Conservation (phyloP, 2,329 filamentous ascomycete genomes). For the Metarhizium brunneum region DNA sequence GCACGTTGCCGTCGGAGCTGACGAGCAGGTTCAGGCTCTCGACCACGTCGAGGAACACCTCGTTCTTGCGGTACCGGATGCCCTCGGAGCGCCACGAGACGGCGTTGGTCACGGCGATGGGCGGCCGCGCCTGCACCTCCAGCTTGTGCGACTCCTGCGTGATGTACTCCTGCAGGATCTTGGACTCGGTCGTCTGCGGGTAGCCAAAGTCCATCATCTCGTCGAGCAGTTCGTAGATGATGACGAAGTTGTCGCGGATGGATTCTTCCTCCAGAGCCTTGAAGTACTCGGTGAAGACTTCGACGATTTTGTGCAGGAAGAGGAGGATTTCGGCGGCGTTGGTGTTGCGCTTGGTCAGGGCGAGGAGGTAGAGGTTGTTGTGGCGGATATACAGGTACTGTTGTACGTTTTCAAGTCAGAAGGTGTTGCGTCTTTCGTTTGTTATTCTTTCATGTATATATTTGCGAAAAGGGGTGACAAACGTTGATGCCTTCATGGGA, state of each 20-base stretch:
- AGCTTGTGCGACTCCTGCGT: conserved; percentile 99
- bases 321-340: conserved; percentile 98
- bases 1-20: conserved; percentile 85
- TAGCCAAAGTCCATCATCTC: conserved; percentile 99
- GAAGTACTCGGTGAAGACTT: conserved; percentile 99
- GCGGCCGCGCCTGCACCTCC: conserved; percentile 89
- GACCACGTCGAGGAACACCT: conserved; percentile 96
- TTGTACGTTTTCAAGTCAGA: not conserved
- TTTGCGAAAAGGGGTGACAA: conserved; percentile 25
- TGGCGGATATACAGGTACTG: conserved; percentile 98
- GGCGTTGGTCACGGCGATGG: conserved; percentile 96
- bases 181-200: conserved; percentile 94
- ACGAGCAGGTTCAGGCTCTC: conserved; percentile 95
- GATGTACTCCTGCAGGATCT: conserved; percentile 98
- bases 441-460: no score
- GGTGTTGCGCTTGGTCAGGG: conserved; percentile 95
- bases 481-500: conserved; percentile 98
- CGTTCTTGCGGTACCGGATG: conserved; percentile 97
- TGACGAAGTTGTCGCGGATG: conserved; percentile 97
- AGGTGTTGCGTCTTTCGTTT: no score
- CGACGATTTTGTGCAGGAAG: conserved; percentile 95
- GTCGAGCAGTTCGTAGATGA: conserved; percentile 96
- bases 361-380: conserved; percentile 97
- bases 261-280: conserved; percentile 98
- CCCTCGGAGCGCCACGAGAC: conserved; percentile 98